Percentiles rank a stretch among this genome's conserved stretches.
phyloP scores from a whole-genome alignment of 805 yeast genomes.

The Yarrowia yakushimensis region DNA sequence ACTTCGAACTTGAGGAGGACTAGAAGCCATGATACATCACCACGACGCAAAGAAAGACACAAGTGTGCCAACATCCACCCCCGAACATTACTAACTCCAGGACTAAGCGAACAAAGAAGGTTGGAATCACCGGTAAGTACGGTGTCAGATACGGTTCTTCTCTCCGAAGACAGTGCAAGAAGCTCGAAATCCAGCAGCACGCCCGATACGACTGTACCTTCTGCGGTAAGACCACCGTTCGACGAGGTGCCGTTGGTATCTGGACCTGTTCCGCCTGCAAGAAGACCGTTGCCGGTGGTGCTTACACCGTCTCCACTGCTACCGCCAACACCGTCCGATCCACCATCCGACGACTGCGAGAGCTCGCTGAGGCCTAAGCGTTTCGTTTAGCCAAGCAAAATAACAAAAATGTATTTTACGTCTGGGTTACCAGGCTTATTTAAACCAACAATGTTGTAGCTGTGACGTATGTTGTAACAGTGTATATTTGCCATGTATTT shows the following conservation, averaged over 20 bases:
- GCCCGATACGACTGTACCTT: constrained; percentile 98
- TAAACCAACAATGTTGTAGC: not conserved
- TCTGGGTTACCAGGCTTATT: constrained; percentile 14
- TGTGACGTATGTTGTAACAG: no score
- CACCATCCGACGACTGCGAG: constrained; percentile 99
- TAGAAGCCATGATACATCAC: not conserved
- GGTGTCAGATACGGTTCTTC: constrained; percentile 99
- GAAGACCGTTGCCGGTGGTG: constrained; percentile 99
- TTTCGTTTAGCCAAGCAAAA: constrained; percentile 6
- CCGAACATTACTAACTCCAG: constrained; percentile 41
- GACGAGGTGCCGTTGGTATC: constrained; percentile 98
- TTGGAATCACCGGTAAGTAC: constrained; percentile 99
- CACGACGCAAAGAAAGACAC: not conserved
- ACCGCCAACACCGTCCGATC: constrained; percentile 99
- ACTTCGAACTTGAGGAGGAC: not conserved
- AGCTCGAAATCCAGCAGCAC: constrained; percentile 98
- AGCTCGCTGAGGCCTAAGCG: constrained; percentile 95
- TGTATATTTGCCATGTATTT: no score
- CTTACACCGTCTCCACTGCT: constrained; percentile 94
- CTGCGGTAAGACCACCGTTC: constrained; percentile 99
- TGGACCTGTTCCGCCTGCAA: constrained; percentile 95
- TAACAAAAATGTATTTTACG: constrained; percentile 25
- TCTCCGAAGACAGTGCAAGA: constrained; percentile 98
- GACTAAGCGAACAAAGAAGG: constrained; percentile 99
- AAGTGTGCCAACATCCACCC: not conserved